Conservation (phyloP, 768 basidiomycete genomes). For the Lentinula sp. region DNA sequence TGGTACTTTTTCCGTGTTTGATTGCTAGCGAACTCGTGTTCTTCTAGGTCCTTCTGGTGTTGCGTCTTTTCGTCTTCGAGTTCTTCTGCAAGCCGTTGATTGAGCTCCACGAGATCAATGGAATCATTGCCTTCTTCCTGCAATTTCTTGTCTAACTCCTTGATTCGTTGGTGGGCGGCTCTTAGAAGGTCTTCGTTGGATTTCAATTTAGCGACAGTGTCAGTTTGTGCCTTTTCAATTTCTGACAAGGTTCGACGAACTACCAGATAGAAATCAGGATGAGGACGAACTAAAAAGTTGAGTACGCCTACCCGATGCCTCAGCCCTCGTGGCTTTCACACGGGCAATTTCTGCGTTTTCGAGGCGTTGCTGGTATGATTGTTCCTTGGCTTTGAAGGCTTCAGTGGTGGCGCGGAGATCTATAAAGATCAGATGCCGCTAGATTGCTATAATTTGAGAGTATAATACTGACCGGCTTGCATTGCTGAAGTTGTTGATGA, state of each 20-base stretch:
- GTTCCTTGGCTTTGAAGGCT: conserved; percentile 59
- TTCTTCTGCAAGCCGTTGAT: conserved; percentile 66
- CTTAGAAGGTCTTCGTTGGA: conserved; percentile 42
- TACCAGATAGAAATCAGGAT: conserved; percentile 20
- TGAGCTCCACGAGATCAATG: conserved; percentile 57
- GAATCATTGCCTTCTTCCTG: conserved; percentile 66
- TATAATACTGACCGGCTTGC: conserved; percentile 40
- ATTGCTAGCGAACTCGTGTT: conserved; percentile 71
- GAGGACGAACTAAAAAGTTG: not conserved
- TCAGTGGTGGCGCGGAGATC: conserved; percentile 63
- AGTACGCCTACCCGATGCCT: conserved; percentile 46
- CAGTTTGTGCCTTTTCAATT: conserved; percentile 51
- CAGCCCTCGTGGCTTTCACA: conserved; percentile 58
- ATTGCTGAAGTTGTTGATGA: conserved; percentile 54
- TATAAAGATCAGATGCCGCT: conserved; percentile 13
- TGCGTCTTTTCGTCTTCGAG: conserved; percentile 75
- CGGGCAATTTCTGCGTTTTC: conserved; percentile 66
- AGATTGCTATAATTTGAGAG: not conserved
- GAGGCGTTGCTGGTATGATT: conserved; percentile 49
- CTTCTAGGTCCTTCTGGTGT: conserved; percentile 74
- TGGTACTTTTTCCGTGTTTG: conserved; percentile 87
- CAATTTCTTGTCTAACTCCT: conserved; percentile 55
- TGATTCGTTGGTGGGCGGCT: conserved; percentile 44
- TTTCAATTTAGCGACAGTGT: conserved; percentile 46
- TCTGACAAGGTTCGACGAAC: conserved; percentile 59